Evolutionary conservation across 768 basidiomycete species (phyloP).

Genomic region (Neoboletus subvelutipes): DNA sequence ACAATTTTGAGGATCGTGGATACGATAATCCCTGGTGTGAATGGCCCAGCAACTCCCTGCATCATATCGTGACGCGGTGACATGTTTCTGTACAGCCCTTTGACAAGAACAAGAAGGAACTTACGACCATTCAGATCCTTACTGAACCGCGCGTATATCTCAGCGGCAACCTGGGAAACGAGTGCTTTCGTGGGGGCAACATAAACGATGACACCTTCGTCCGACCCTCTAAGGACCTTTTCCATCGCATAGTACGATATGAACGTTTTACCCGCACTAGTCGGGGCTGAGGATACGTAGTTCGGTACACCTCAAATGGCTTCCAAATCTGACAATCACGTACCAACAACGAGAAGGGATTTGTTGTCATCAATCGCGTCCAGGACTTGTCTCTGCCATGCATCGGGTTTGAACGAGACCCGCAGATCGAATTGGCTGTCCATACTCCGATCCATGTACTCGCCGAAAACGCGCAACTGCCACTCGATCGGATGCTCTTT

Average conservation of each 20-base stretch:
- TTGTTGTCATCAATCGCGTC: conserved; percentile 58
- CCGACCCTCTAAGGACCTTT: conserved; percentile 56
- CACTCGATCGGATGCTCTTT: conserved; percentile 57
- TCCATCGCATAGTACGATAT: conserved; percentile 81
- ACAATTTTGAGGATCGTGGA: conserved; percentile 62
- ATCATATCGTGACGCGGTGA: neutral
- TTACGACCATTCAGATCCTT: conserved; percentile 50
- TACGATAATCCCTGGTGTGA: conserved; percentile 62
- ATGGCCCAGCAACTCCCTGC: conserved; percentile 62
- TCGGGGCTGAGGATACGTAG: conserved; percentile 47
- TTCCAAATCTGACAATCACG: conserved; percentile 8
- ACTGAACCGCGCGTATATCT: conserved; percentile 68
- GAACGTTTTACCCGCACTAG: conserved; percentile 75
- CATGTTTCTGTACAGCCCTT: neutral
- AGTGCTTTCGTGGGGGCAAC: conserved; percentile 76
- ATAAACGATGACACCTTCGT: conserved; percentile 69
- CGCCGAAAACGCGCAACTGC: conserved; percentile 70
- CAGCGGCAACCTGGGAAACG: conserved; percentile 69
- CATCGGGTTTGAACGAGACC: conserved; percentile 65
- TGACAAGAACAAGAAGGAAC: conserved; percentile 17
- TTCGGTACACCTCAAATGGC: neutral
- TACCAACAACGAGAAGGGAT: conserved; percentile 68
- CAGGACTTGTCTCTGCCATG: conserved; percentile 67
- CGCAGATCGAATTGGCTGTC: conserved; percentile 56
- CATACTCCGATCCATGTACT: conserved; percentile 73